Evolutionary conservation across 2,329 filamentous ascomycete genomes (phyloP).

Genomic region (Fusarium buharicum): DNA sequence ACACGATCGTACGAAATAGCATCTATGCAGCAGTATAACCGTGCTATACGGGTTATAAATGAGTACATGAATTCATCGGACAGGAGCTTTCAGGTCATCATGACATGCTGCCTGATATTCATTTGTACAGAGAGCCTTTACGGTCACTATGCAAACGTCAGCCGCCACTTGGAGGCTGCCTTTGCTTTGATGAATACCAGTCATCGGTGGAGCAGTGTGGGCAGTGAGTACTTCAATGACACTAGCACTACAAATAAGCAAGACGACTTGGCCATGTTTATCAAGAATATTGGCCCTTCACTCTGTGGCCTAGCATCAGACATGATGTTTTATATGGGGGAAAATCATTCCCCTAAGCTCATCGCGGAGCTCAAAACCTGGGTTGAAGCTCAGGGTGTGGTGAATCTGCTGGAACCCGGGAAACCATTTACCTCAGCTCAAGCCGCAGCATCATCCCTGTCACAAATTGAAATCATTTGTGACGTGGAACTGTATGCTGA

Average conservation of each 20-base stretch:
- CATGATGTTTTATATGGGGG: conserved; percentile 7
- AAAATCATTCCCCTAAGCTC: conserved; percentile 8
- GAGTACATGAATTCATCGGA: conserved; percentile 10
- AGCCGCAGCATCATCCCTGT: conserved; percentile 1
- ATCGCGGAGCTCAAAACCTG: background rate
- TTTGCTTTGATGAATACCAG: background rate
- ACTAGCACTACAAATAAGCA: background rate
- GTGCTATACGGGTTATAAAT: conserved; percentile 1
- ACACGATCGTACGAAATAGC: conserved; percentile 8
- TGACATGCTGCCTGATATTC: conserved; percentile 24
- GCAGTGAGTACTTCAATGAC: too few relatives aligned
- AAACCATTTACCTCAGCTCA: conserved; percentile 13
- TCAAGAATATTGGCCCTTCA: conserved; percentile 14
- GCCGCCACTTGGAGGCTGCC: conserved; percentile 9
- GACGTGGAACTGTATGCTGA: background rate
- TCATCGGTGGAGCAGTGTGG: background rate
- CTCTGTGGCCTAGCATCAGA: conserved; percentile 12
- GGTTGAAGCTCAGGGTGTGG: conserved; percentile 3
- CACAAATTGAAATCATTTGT: background rate
- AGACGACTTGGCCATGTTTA: background rate
- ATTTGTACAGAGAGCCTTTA: conserved; percentile 23
- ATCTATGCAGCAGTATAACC: conserved; percentile 18
- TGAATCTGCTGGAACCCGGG: background rate
- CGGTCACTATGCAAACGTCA: background rate
- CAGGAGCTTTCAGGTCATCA: conserved; percentile 2